A percentile compares a stretch with the other conserved stretches of the same genome.
Conservation (phyloP, 208 protist species). For the Blastocrithidia nonstop region DNA sequence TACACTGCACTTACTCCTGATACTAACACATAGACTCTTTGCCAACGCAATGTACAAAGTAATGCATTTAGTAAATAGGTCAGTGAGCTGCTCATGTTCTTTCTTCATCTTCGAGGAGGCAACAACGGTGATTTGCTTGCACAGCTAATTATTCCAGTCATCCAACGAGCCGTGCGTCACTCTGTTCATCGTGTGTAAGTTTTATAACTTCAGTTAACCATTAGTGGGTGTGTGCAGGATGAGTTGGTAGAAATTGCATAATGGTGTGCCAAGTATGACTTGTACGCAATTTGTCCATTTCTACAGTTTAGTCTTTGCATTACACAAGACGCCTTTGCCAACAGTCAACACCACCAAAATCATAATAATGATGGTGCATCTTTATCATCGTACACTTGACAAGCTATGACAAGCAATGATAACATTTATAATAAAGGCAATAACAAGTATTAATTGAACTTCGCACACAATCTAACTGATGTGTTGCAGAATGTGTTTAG, state of each 20-base stretch:
- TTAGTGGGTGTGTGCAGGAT: constrained; percentile 19
- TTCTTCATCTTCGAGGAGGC: neutral
- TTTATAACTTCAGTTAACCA: constrained; percentile 57
- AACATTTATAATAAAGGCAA: no score
- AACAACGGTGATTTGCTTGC: constrained; percentile 28
- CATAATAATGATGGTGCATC: neutral
- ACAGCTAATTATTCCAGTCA: constrained; percentile 19
- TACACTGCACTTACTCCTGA: no score
- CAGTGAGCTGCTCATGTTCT: neutral
- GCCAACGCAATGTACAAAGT: no score
- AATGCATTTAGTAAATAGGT: no score
- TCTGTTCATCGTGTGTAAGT: constrained; percentile 11
- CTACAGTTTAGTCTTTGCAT: no score
- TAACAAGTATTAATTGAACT: no score
- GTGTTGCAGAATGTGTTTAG: constrained; percentile 93
- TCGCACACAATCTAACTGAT: constrained; percentile 26
- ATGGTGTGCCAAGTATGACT: constrained; percentile 46
- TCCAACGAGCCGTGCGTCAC: constrained; percentile 12
- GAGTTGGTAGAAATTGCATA: constrained; percentile 40
- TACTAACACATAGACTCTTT: no score
- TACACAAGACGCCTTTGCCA: neutral
- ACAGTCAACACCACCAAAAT: neutral
- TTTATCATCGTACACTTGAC: neutral
- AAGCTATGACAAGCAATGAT: no score
- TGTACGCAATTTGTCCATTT: no score